A percentile compares a stretch with the other conserved stretches of the same genome.
Conservation (phyloP, 129 eudicot genomes). For the Chrysanthemum seticuspe region DNA sequence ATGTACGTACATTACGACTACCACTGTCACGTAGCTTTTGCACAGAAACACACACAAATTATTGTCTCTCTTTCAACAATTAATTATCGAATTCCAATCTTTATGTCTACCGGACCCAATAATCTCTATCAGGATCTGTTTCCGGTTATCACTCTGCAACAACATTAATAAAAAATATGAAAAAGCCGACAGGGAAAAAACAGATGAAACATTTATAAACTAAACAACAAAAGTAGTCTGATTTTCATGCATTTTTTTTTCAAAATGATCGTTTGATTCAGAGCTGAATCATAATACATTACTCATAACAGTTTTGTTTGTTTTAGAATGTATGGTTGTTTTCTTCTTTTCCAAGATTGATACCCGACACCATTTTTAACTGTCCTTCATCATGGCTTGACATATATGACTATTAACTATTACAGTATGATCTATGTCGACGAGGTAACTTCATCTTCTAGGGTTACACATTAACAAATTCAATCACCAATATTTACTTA, state of each 20-base stretch:
- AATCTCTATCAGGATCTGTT: constrained; percentile 17
- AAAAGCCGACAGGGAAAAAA: neutral
- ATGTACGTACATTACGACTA: neutral
- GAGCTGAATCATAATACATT: constrained; percentile 20
- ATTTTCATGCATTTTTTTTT: constrained; percentile 23
- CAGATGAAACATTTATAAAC: constrained; percentile 22
- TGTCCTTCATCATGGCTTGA: constrained; percentile 13
- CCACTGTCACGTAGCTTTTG: neutral
- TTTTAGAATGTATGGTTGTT: constrained; percentile 30
- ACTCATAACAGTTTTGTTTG: constrained; percentile 21
- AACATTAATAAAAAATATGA: constrained; percentile 9
- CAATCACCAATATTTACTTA: too few relatives aligned
- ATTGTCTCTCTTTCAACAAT: constrained; percentile 2
- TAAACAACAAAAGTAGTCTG: constrained; percentile 15
- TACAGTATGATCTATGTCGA: neutral
- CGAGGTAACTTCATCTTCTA: neutral
- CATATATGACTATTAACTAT: constrained; percentile 7
- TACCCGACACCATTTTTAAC: constrained; percentile 22
- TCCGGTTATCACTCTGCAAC: constrained; percentile 4
- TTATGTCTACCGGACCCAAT: constrained; percentile 9
- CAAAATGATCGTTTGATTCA: neutral
- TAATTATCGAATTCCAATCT: constrained; percentile 3
- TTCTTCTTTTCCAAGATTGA: constrained; percentile 26
- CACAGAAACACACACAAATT: constrained; percentile 25
- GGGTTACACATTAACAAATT: too few relatives aligned